Evolutionary conservation across 2,329 filamentous ascomycete genomes (phyloP), one percentile per base, ranked within the genome.

Genomic region (Escovopsis sp.): DNA sequence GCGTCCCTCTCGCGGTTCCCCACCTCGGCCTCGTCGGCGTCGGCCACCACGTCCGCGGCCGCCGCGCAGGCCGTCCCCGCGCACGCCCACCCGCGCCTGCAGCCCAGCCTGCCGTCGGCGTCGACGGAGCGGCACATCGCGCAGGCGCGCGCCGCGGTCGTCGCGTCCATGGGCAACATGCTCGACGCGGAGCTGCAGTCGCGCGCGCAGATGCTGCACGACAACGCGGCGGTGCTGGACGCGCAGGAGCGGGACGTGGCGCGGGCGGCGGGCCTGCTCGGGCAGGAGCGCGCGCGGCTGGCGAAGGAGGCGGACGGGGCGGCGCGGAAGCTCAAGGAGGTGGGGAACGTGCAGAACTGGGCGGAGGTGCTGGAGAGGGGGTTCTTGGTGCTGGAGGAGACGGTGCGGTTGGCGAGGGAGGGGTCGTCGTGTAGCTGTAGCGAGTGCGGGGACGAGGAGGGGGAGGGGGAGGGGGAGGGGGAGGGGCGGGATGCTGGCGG

Each of bases 261-360:
- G 40, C 71, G 68, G 44, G 76, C 77, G 45, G 77, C 78, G 6
- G 71, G 67, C 2, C 70, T 59, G 2, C 60, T 87, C 57, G 64
- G 71, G 39, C 70, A 70, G 49, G 79, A 86, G 56, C 79, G 72
- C 39, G 75, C 79, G 46, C 72, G 74, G 58, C 70, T 84, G 54
- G 71, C 74, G 49, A 71, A 71, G 49, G 66, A 84, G 50, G 76
- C 77, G 5, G 72, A 73, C 49, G 70, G 69, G 44, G 78, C 79
- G 31, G 72, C 74, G 37, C 70, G 71, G 48, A 71, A 70, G 53
- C 64, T 89, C 45, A 88, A 87, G 63, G 83, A 87, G 67, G 66
- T 87, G 46, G 83, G 84, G 20, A 79, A 87, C 56, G 74, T 89
- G 55, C 83, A 89, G 67, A 88, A 88, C 58, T 91, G 84, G 84